Conservation (phyloP, 2,329 filamentous ascomycete genomes). For the Neopestalotiopsis sp. region DNA sequence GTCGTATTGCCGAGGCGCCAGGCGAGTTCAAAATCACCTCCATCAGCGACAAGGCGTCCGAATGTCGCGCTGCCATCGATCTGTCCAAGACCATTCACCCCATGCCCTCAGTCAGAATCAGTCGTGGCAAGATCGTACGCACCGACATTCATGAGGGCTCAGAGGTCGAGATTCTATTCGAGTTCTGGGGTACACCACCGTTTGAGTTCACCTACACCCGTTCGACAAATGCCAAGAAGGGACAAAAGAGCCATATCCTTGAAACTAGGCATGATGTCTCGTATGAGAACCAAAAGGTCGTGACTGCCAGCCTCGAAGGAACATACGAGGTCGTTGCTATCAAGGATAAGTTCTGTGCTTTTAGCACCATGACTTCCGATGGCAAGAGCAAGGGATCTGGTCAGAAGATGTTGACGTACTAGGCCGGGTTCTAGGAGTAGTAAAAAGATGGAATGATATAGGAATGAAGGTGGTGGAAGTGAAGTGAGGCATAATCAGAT, state of each 20-base stretch:
- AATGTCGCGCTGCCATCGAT: conserved; percentile 81
- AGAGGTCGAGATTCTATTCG: conserved; percentile 89
- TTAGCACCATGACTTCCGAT: conserved; percentile 71
- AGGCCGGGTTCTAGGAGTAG: conserved; percentile 1
- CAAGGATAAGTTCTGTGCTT: conserved; percentile 90
- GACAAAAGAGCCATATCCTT: conserved; percentile 78
- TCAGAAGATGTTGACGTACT: conserved; percentile 42
- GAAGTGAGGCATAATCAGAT: conserved; percentile 15
- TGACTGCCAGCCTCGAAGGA: conserved; percentile 89
- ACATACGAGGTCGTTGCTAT: conserved; percentile 98
- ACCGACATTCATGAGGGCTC: conserved; percentile 97
- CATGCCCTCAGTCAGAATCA: conserved; percentile 89
- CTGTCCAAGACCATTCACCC: conserved; percentile 87
- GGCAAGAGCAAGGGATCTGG: conserved; percentile 49
- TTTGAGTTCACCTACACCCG: conserved; percentile 98
- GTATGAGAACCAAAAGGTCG: conserved; percentile 78
- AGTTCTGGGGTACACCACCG: conserved; percentile 93
- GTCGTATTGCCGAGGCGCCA: conserved; percentile 88
- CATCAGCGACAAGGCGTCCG: conserved; percentile 84
- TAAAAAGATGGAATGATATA: conserved; percentile 19
- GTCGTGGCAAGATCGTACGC: conserved; percentile 77
- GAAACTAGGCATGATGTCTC: conserved; percentile 91
- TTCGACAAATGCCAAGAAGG: conserved; percentile 82
- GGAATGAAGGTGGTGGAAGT: conserved; percentile 18
- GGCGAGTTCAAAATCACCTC: conserved; percentile 88